Conservation (phyloP, 805 yeast species). For the Teunomyces tritomae region DNA sequence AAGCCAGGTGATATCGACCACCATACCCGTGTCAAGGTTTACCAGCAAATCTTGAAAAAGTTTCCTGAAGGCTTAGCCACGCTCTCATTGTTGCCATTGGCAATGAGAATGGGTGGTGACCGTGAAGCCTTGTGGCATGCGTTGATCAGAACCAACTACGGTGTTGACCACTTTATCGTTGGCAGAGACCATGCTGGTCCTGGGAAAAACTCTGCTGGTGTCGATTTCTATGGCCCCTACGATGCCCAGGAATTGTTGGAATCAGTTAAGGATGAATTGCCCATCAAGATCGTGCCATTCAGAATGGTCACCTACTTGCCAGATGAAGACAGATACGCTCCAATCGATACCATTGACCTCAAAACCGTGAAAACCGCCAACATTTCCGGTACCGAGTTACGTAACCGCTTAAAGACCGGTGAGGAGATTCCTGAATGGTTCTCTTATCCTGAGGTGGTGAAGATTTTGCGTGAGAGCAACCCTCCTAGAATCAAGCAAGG, state of each 20-base stretch:
- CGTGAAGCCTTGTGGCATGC: constrained; percentile 99
- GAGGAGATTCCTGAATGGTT: constrained; percentile 94
- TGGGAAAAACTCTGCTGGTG: constrained; percentile 82
- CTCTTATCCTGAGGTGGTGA: constrained; percentile 94
- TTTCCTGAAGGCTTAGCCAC: constrained; percentile 94
- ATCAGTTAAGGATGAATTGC: constrained; percentile 70
- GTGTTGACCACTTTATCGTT: constrained; percentile 95
- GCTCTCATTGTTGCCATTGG: constrained; percentile 83
- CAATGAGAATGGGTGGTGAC: constrained; percentile 99
- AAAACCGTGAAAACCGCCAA: constrained; percentile 76
- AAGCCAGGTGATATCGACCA: constrained; percentile 98
- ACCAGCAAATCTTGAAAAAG: constrained; percentile 86
- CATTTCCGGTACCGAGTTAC: constrained; percentile 91
- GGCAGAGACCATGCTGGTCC: constrained; percentile 99
- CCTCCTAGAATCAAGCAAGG: constrained; percentile 93
- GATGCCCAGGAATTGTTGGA: constrained; percentile 92
- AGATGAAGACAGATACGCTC: constrained; percentile 92
- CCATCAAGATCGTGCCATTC: constrained; percentile 90
- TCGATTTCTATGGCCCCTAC: constrained; percentile 93
- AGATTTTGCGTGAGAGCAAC: constrained; percentile 83
- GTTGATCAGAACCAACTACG: constrained; percentile 91
- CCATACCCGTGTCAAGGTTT: constrained; percentile 94
- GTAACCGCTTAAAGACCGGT: constrained; percentile 84
- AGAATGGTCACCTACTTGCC: constrained; percentile 96
- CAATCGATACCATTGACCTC: constrained; percentile 84